Percentiles rank a stretch among this genome's conserved stretches.
These are phyloP conservation scores for Malus orientalis DNA, from an alignment of 306 rosid species.

Conservation along the genomic window DNA sequence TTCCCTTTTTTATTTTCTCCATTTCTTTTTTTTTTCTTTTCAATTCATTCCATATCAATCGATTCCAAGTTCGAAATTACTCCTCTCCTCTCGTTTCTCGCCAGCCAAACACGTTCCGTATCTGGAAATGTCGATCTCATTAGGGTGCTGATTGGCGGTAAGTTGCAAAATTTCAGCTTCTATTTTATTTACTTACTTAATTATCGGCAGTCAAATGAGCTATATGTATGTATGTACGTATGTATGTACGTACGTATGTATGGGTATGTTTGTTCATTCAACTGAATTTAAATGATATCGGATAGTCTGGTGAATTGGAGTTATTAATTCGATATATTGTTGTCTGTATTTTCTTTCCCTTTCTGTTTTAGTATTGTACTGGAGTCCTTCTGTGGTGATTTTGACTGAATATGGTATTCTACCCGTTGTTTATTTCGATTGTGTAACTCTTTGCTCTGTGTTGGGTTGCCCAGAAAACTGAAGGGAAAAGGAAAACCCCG, in stretches of 20 bases:
- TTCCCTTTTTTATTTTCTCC: not conserved
- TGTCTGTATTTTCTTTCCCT: not conserved
- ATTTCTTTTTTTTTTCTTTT: not conserved
- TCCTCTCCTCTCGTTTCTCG: not conserved
- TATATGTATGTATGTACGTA: not conserved
- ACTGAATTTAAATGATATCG: not conserved
- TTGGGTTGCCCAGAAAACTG: not conserved
- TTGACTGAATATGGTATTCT: not conserved
- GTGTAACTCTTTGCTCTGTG: not conserved
- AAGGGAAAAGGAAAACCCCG: not conserved
- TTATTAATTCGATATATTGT: not conserved
- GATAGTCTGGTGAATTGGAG: not conserved
- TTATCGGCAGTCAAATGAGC: not conserved
- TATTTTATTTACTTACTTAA: not conserved
- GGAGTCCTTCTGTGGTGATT: not conserved
- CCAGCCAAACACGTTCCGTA: not conserved
- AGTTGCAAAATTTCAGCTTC: not conserved
- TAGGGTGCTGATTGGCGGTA: not conserved
- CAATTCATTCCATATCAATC: not conserved
- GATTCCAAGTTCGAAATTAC: not conserved
- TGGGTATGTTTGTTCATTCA: not conserved
- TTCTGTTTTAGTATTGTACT: not conserved
- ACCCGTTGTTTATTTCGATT: not conserved
- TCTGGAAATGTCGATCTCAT: not conserved
- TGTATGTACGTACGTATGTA: too few species aligned